These are phyloP conservation scores for Endoconidiophora laricicola DNA, from an alignment of 2,329 filamentous ascomycete species.

Conservation along the genomic window DNA sequence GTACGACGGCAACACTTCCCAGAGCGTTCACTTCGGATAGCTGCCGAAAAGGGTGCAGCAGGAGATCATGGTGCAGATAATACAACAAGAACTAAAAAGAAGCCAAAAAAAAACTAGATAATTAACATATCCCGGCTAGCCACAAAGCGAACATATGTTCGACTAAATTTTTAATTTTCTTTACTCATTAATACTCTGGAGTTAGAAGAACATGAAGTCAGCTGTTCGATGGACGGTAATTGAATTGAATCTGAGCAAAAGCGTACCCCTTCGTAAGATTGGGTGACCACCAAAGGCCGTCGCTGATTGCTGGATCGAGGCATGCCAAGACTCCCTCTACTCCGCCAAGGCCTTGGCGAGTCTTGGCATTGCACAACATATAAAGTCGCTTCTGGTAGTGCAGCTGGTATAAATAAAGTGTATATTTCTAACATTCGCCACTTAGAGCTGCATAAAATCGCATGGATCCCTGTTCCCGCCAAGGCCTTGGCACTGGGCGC, in stretches of 20 bases:
- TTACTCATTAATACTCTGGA: no score
- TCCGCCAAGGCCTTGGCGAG: slow-evolving; percentile 7
- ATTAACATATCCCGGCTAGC: no score
- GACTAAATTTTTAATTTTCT: no score
- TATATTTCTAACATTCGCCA: background rate
- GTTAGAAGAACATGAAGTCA: background rate
- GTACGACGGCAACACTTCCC: no score
- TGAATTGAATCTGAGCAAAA: no score
- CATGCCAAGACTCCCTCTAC: slow-evolving; percentile 8
- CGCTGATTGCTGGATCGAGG: slow-evolving; percentile 7
- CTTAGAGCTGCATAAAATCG: background rate
- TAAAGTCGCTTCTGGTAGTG: slow-evolving; percentile 1
- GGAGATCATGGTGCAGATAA: no score
- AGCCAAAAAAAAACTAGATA: no score
- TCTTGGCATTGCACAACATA: slow-evolving; percentile 8
- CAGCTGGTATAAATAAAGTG: no score
- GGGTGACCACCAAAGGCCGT: background rate
- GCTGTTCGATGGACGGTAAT: background rate
- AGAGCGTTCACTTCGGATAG: no score
- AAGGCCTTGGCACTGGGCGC: slow-evolving; percentile 13
- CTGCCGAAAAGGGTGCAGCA: no score
- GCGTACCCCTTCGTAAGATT: background rate
- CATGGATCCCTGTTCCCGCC: slow-evolving; percentile 8
- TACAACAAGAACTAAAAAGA: no score
- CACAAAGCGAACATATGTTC: no score